Evolutionary conservation across 2,329 filamentous ascomycete genomes (phyloP), one percentile per base, ranked within the genome.

Genomic region (Verticillium nonalfalfae): DNA sequence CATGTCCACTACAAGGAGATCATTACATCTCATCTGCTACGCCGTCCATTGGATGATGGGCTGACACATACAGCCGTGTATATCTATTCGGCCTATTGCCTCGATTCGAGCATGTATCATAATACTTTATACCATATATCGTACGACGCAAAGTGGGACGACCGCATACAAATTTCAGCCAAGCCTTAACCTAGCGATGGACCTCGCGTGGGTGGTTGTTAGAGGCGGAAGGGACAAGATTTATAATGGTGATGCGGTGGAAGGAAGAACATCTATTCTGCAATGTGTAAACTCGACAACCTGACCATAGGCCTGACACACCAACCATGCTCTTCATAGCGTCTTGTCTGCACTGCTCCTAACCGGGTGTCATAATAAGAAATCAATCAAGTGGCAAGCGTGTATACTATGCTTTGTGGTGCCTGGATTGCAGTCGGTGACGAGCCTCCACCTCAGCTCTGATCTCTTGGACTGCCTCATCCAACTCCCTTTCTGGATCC

Each of bases 381-480:
- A 31, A 31, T 31, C 26, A 31, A 31, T 31, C 26, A 31, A 31
- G 26, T 7, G 3, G 35, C 35, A 36, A 10, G 13, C 35, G 7
- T 13, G 35, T 4, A 26, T n/a, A 26, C n/a, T 52, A 52, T 21
- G 18, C 45, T 52, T 52, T 52, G 45, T 18, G 45, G 7, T 13
- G n/a, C 18, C 5, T 26, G 45, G 45, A 9, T 18, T 21, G n/a
- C 18, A 11, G 2, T 21, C 45, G 45, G 10, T 63, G 62, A 56
- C 62, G 65, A 21, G 61, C 82, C 70, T 90, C 87, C 38, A 96
- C 84, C 74, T 96, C 92, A 5, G 78, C 79, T 69, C 81, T 85
- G 59, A 96, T 81, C 76, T 96, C 91, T 40, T 83, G 79, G 10
- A 96, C 83, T 34, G 90, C 90, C 69, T 95, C 91, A 62, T 90